Conservation (phyloP, 2,329 filamentous ascomycete species). For the Neonectria hederae region DNA sequence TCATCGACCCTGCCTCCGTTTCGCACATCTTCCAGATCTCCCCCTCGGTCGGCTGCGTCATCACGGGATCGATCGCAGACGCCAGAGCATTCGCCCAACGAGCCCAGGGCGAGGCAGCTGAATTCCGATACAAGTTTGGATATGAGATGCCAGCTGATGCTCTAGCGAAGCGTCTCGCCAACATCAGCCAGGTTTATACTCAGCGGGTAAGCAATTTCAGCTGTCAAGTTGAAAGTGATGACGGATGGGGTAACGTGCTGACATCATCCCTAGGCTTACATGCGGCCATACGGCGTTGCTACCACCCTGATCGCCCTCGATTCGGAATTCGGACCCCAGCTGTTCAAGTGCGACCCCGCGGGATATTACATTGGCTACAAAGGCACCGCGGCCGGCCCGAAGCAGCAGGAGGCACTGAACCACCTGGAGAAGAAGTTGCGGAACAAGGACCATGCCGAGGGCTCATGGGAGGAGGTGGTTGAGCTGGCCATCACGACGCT, state of each 20-base stretch:
- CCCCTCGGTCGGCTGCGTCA: conserved; percentile 94
- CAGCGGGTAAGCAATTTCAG: conserved; percentile 74
- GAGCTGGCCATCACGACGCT: conserved; percentile 95
- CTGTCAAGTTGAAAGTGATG: conserved; percentile 10
- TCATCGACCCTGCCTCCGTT: conserved; percentile 96
- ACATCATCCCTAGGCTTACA: conserved; percentile 74
- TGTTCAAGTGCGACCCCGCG: conserved; percentile 98
- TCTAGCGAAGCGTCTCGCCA: conserved; percentile 93
- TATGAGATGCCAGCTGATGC: conserved; percentile 99
- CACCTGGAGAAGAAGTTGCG: conserved; percentile 99
- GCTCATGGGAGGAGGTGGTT: conserved; percentile 96
- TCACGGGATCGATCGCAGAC: conserved; percentile 98
- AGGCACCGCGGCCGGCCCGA: conserved; percentile 94
- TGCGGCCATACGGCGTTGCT: conserved; percentile 96
- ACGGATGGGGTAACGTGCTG: conserved; percentile 32
- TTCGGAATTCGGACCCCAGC: conserved; percentile 88
- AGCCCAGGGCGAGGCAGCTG: conserved; percentile 93
- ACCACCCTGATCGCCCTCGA: conserved; percentile 95
- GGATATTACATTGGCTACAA: conserved; percentile 99
- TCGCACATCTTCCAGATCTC: conserved; percentile 98
- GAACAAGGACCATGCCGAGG: conserved; percentile 95
- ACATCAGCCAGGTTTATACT: conserved; percentile 99
- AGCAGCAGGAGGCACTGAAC: conserved; percentile 98
- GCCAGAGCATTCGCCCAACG: conserved; percentile 92
- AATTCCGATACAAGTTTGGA: conserved; percentile 98